Base-by-base conservation (phyloP, 2,329 filamentous ascomycete species). In the Pseudodiploospora longispora region DNA sequence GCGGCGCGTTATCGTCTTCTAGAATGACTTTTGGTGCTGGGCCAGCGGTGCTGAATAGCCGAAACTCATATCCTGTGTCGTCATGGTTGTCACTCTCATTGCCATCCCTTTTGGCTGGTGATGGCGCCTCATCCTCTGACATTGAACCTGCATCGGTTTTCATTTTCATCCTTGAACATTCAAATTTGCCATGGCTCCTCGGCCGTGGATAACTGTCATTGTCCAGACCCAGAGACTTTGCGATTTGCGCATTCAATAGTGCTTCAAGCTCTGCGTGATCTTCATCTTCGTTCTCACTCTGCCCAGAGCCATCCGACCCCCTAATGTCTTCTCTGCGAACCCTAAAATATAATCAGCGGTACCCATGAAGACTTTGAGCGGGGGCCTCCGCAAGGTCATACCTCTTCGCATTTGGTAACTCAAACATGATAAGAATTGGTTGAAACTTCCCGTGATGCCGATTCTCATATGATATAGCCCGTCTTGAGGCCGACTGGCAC, bases 301-400 rank as follows among this genome's bases (percentile, higher is more conserved):
- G 45, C 9, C 49, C 48, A 3, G 52, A 54, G 9, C 51, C 52
- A 38, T 59, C 60, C 8, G 67, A 67, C 38, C 58, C 62, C 45
- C 67, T 65, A 19, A 82, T 60, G 34, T 81, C 75, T 50, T 74
- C 68, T 43, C 78, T 69, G 30, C 77, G 71, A 43, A 82, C 71
- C 49, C 78, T 78, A 43, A 7, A 10, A 6, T 30, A 9, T 27
- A 9, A 19, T 36, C 6, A 19, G 34, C 27, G 34, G 34, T 36
- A 10, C 34, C 34, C 6, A 10, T 36, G 34, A 10, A 12, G 27
- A 10, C 34, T 10, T 36, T 36, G 9, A 9, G 8, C 3, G 4
- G 31, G 6, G n/a, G 29, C 27, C 9, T 12, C 5, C 8, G 27
- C 4, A 5, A 30, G 7, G 31, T 29, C 40, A 36, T 43, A 76